These are phyloP conservation scores for Mucor piriformis DNA, from an alignment of 371 early-diverging fungal genomes.

Conservation along the genomic window DNA sequence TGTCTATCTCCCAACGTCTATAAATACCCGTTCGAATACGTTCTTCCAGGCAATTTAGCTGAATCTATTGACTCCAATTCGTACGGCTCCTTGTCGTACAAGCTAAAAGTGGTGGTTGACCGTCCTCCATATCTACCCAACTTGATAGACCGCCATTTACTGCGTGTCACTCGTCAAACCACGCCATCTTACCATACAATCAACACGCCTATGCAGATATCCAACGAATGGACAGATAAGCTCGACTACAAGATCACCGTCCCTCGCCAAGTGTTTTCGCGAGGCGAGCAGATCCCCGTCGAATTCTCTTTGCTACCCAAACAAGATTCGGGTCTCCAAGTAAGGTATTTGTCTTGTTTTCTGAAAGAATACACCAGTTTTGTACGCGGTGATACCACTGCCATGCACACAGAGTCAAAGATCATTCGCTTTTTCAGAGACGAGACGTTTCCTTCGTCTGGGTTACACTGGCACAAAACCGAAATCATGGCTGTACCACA, in stretches of 20 bases:
- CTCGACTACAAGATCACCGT: slow-evolving; percentile 31
- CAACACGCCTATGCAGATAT: slow-evolving; percentile 23
- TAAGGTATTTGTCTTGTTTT: slow-evolving; percentile 37
- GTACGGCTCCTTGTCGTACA: slow-evolving; percentile 41
- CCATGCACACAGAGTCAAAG: slow-evolving; percentile 31
- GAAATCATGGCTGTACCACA: slow-evolving; percentile 28
- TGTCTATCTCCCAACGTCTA: slow-evolving; percentile 22
- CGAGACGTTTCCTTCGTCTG: slow-evolving; percentile 26
- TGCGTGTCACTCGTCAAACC: slow-evolving; percentile 20
- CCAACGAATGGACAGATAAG: slow-evolving; percentile 33
- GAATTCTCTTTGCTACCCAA: slow-evolving; percentile 29
- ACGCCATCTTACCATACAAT: slow-evolving; percentile 10
- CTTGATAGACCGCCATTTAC: slow-evolving; percentile 18
- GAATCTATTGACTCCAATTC: slow-evolving; percentile 41
- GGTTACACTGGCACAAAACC: slow-evolving; percentile 28
- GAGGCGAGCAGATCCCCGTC: slow-evolving; percentile 42
- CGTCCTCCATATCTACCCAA: slow-evolving; percentile 40
- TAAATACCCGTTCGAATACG: slow-evolving; percentile 43
- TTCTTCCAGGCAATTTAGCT: slow-evolving; percentile 38
- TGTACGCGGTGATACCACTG: slow-evolving; percentile 5
- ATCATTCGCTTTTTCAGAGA: slow-evolving; percentile 42
- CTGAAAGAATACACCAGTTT: slow-evolving; percentile 47
- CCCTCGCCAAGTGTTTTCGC: slow-evolving; percentile 21
- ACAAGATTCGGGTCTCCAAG: slow-evolving; percentile 15
- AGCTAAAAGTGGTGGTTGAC: slow-evolving; percentile 41